Evolutionary conservation across 805 yeast species (phyloP).

Genomic region (Hanseniaspora osmophila): DNA sequence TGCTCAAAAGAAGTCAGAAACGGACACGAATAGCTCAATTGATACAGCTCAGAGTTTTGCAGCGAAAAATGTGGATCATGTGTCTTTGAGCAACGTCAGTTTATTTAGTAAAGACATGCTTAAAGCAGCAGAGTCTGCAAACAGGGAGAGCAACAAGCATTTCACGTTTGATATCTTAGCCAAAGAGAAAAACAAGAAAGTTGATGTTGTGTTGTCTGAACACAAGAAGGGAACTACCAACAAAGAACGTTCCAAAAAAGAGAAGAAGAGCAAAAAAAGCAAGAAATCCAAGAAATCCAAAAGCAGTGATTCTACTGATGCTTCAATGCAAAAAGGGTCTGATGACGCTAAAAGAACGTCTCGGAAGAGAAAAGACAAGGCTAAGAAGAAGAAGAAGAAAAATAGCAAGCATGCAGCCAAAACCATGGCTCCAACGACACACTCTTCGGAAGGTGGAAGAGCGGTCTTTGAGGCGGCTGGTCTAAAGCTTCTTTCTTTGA

Average conservation of each 20-base stretch:
- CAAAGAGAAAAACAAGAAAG: constrained; percentile 1
- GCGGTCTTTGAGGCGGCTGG: constrained; percentile 22
- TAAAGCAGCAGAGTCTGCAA: constrained; percentile 14
- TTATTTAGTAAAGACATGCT: constrained; percentile 15
- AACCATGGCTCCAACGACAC: neutral
- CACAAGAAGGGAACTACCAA: constrained; percentile 1
- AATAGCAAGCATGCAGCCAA: neutral
- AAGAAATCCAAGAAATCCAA: neutral
- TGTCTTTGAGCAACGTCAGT: constrained; percentile 15
- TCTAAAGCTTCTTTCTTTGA: constrained; percentile 17
- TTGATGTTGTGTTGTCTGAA: constrained; percentile 3
- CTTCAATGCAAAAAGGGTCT: too few species aligned
- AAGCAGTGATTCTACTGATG: neutral
- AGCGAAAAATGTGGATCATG: constrained; percentile 11
- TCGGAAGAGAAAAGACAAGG: constrained; percentile 2
- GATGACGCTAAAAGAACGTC: neutral
- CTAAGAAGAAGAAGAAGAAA: constrained; percentile 4
- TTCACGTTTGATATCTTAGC: neutral
- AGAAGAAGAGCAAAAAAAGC: constrained; percentile 4
- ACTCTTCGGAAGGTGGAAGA: constrained; percentile 12
- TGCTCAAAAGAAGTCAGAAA: neutral
- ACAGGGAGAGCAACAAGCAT: constrained; percentile 7
- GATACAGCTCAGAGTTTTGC: neutral
- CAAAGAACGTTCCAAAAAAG: neutral
- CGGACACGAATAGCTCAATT: neutral